Base-by-base conservation (phyloP, 768 basidiomycete genomes). In the Roridomyces roridus region DNA sequence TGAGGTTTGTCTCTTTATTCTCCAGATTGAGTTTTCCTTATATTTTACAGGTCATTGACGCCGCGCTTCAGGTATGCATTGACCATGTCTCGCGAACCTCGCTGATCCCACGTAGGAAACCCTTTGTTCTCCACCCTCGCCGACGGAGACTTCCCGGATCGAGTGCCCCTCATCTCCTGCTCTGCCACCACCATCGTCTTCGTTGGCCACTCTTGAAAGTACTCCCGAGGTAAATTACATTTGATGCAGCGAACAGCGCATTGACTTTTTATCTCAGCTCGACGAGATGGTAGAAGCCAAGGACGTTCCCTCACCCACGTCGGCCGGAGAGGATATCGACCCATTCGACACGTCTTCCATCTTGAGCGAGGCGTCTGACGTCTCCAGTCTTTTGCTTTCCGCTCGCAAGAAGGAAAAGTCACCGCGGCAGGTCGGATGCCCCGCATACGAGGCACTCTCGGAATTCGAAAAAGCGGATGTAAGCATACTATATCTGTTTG, bases 381-480 rank as follows among this genome's bases (percentile, higher is more conserved):
- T 50, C 37, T 43, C 51, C 4, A 37, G 29, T n/a, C 42, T 57
- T 14, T 7, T 50, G 20, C 6, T 35, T n/a, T 31, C 21, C 7
- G 51, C 48, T 39, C 68, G 64, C 21, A 40, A n/a, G n/a, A 18
- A 18, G n/a, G 29, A 20, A 21, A 52, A 48, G 50, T 42, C 57
- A 1, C 52, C 57, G 3, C 70, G 63, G 12, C 77, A 74, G 28
- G 51, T 61, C 5, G 76, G 80, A 15, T 79, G 77, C 46, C 68
- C 67, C 26, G 79, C 73, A 5, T 84, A 81, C 56, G 80, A 82
- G 55, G 63, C 63, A 21, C 69, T 86, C 3, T 68, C 77, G 1
- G 68, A 65, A 2, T 45, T 84, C 8, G 81, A 82, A 60, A 86
- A 85, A 65, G 68, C 83, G 15, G 83, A 83, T 46, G 85, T 82